phyloP scores from a whole-genome alignment of 345 rosid genomes.

The Hirschfeldia incana region DNA sequence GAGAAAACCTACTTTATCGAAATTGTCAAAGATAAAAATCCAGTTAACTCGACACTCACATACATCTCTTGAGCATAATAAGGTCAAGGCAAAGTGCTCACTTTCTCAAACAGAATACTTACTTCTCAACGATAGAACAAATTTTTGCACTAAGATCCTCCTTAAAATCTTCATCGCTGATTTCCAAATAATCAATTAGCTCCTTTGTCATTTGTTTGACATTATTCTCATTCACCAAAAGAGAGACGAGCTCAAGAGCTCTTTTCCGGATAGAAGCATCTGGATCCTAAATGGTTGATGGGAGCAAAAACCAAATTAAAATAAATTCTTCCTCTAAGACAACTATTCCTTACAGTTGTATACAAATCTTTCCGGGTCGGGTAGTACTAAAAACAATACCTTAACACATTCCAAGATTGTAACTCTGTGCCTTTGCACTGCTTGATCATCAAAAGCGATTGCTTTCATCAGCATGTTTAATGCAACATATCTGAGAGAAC shows the following conservation, averaged over 20 bases:
- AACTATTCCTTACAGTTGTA: slow-evolving; percentile 14
- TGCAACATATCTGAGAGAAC: slow-evolving; percentile 80
- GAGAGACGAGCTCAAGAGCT: slow-evolving; percentile 88
- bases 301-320: slow-evolving; percentile 39
- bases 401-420: slow-evolving; percentile 98
- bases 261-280: slow-evolving; percentile 99
- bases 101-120: slow-evolving; percentile 44
- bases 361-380: not conserved
- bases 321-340: slow-evolving; percentile 3
- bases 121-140: slow-evolving; percentile 96
- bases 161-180: slow-evolving; percentile 93
- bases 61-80: slow-evolving; percentile 12
- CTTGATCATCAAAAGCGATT: slow-evolving; percentile 83
- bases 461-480: slow-evolving; percentile 97
- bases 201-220: slow-evolving; percentile 90
- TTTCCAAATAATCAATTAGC: slow-evolving; percentile 92
- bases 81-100: slow-evolving; percentile 14
- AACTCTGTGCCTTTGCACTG: slow-evolving; percentile 94
- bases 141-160: slow-evolving; percentile 98
- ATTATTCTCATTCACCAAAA: slow-evolving; percentile 88
- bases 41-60: slow-evolving; percentile 6
- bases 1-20: slow-evolving; percentile 75
- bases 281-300: slow-evolving; percentile 66
- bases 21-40: slow-evolving; percentile 34
- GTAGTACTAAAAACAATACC: slow-evolving; percentile 49